Conservation (phyloP, 1,284 basidiomycete genomes). For the Papiliotrema fonsecae region DNA sequence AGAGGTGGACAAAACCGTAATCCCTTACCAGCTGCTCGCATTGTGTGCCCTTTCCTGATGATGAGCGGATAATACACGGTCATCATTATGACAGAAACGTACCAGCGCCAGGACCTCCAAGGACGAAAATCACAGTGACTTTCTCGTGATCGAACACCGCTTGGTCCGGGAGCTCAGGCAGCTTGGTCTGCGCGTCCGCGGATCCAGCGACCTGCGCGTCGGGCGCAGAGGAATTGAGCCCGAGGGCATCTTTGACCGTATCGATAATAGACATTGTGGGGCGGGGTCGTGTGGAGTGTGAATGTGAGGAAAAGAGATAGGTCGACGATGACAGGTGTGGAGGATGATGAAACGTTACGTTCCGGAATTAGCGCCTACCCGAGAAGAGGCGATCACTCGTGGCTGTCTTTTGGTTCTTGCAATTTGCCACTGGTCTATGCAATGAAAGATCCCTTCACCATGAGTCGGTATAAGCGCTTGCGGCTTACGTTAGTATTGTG, state of each 20-base stretch:
- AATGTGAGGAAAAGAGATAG: background rate
- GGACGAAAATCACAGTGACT: constrained; percentile 88
- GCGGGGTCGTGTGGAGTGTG: background rate
- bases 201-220: background rate
- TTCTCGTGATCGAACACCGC: constrained; percentile 66
- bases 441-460: no score
- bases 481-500: no score
- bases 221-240: constrained; percentile 25
- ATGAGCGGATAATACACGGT: no score
- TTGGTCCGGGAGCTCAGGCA: constrained; percentile 13
- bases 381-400: no score
- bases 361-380: no score
- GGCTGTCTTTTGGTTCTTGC: no score
- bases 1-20: constrained; percentile 89
- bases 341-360: no score
- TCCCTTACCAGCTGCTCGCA: constrained; percentile 81
- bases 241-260: constrained; percentile 54
- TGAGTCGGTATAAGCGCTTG: no score
- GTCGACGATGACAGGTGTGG: background rate
- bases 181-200: constrained; percentile 2
- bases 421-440: no score
- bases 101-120: constrained; percentile 96
- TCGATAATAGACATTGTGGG: constrained; percentile 52
- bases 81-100: no score
- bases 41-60: constrained; percentile 93